These are phyloP conservation scores for Akebia trifoliata DNA, from an alignment of 164 flowering plant species.

Conservation along the genomic window DNA sequence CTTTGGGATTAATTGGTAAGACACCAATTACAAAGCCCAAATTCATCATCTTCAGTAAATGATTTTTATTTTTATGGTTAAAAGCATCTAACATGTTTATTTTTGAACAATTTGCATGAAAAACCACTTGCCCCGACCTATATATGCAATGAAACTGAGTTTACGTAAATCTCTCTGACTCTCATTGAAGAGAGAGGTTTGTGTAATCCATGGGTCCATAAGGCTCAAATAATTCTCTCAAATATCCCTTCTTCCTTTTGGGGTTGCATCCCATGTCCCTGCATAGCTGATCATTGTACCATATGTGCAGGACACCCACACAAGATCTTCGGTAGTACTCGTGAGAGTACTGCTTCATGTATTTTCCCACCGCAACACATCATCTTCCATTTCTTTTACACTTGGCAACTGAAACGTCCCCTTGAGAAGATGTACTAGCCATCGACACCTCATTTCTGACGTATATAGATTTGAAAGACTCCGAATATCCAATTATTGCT, in stretches of 20 bases:
- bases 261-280: slow-evolving; percentile 71
- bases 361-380: slow-evolving; percentile 41
- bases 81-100: too few species aligned
- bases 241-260: slow-evolving; percentile 48
- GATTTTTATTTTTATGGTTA: too few species aligned
- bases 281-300: slow-evolving; percentile 74
- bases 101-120: too few species aligned
- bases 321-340: slow-evolving; percentile 38
- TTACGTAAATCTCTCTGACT: too few species aligned
- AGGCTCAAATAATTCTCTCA: slow-evolving; percentile 50
- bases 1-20: too few species aligned
- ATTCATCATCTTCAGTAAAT: too few species aligned
- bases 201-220: slow-evolving; percentile 56
- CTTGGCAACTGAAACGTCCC: slow-evolving; percentile 32
- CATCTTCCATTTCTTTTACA: slow-evolving; percentile 47
- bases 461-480: slow-evolving; percentile 45
- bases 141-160: too few species aligned
- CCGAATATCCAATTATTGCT: slow-evolving; percentile 54
- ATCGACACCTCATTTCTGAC: slow-evolving; percentile 51
- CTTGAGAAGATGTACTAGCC: slow-evolving; percentile 36
- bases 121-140: too few species aligned
- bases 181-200: slow-evolving; percentile 8
- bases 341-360: slow-evolving; percentile 35
- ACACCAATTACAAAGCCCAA: too few species aligned
- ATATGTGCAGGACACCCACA: slow-evolving; percentile 40